Conservation (phyloP, 2,329 filamentous ascomycete genomes). For the Neofusicoccum sp. region DNA sequence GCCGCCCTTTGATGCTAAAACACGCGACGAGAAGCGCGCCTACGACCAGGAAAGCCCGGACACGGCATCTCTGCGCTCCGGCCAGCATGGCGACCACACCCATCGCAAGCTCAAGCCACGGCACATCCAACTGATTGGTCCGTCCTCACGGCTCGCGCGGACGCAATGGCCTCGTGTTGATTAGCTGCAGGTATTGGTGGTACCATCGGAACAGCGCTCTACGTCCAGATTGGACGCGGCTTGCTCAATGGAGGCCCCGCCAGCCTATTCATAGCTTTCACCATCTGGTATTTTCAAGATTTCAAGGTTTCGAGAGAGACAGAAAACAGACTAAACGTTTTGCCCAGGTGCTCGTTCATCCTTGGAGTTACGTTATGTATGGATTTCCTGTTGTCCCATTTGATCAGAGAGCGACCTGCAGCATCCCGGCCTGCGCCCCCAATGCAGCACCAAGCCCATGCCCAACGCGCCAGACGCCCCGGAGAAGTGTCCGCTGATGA, state of each 20-base stretch:
- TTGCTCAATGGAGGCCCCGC: constrained; percentile 48
- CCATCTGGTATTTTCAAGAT: constrained; percentile 37
- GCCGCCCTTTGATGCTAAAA: constrained; percentile 24
- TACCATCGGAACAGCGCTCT: constrained; percentile 49
- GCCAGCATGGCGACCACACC: constrained; percentile 34
- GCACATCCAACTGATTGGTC: constrained; percentile 48
- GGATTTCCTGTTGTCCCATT: constrained; percentile 21
- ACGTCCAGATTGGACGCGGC: constrained; percentile 47
- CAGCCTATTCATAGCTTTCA: constrained; percentile 48
- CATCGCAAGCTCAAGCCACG: constrained; percentile 46
- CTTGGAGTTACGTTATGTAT: constrained; percentile 42
- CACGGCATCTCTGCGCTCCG: constrained; percentile 2
- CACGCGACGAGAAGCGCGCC: constrained; percentile 28
- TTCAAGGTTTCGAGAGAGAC: background rate
- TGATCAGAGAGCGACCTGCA: background rate
- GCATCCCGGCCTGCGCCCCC: constrained; percentile 14
- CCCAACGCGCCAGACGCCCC: background rate
- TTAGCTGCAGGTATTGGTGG: constrained; percentile 33
- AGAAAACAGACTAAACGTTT: background rate
- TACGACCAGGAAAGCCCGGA: constrained; percentile 24
- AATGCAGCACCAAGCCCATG: background rate
- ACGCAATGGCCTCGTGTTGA: background rate
- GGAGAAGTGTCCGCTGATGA: background rate
- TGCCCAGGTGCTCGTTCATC: constrained; percentile 41
- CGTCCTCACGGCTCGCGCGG: background rate